A percentile compares a stretch with the other conserved stretches of the same genome.
phyloP scores from a whole-genome alignment of 2,329 filamentous ascomycete genomes.

The Triangularia verruculosa region DNA sequence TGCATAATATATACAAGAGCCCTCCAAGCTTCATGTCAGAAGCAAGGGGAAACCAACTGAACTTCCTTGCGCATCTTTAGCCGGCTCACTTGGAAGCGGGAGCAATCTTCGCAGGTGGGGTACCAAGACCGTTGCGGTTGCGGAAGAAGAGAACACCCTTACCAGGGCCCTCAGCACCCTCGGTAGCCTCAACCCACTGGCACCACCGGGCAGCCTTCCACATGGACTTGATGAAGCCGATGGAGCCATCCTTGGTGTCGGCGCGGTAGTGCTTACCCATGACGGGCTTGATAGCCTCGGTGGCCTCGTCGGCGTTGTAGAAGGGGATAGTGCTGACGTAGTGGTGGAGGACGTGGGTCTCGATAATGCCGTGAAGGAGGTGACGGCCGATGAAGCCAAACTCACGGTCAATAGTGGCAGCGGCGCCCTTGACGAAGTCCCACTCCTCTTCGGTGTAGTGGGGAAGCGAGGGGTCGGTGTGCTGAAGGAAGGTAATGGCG shows the following conservation, averaged over 20 bases:
- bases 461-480: constrained; percentile 90
- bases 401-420: constrained; percentile 94
- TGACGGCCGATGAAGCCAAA: constrained; percentile 93
- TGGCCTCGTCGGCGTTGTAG: constrained; percentile 93
- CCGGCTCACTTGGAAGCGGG: constrained; percentile 11
- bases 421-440: constrained; percentile 91
- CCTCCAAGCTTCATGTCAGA: neutral
- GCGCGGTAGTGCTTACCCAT: constrained; percentile 96
- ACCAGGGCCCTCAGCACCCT: constrained; percentile 73
- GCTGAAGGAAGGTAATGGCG: constrained; percentile 95
- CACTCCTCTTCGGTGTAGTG: constrained; percentile 85
- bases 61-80: neutral
- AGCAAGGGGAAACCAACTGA: neutral
- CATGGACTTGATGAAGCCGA: constrained; percentile 81
- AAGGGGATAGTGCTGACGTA: constrained; percentile 95
- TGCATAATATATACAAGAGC: no score
- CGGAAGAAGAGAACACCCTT: constrained; percentile 91
- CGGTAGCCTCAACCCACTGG: constrained; percentile 95
- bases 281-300: constrained; percentile 87
- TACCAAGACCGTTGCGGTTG: constrained; percentile 85
- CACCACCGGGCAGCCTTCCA: constrained; percentile 81
- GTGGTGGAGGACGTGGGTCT: constrained; percentile 97
- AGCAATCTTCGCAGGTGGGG: constrained; percentile 38
- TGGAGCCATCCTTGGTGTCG: constrained; percentile 70
- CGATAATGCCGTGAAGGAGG: constrained; percentile 91